Evolutionary conservation across 139 green algal genomes (phyloP).

Genomic region (Chlorella sp.): DNA sequence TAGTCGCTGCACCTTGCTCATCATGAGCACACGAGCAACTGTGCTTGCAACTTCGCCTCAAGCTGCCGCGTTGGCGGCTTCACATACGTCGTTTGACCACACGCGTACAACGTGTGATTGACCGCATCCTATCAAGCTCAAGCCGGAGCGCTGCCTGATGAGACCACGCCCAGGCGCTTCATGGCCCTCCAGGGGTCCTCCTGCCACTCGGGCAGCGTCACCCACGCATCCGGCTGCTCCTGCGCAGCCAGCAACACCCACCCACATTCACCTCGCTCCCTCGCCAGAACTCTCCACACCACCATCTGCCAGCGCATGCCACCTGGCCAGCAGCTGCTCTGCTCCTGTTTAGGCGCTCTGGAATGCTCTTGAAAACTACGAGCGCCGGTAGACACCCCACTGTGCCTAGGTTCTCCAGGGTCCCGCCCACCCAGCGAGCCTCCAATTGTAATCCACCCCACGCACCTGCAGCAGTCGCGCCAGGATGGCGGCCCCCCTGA

Average conservation of each 20-base stretch:
- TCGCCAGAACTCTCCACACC: not conserved
- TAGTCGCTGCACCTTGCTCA: too few species aligned
- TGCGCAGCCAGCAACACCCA: not conserved
- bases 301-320: not conserved
- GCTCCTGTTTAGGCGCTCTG: not conserved
- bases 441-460: not conserved
- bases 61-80: too few species aligned
- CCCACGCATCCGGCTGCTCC: not conserved
- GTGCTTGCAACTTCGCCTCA: too few species aligned
- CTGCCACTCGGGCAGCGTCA: not conserved
- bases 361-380: not conserved
- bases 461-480: slow-evolving; percentile 73
- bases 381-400: not conserved
- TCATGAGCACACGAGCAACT: too few species aligned
- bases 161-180: not conserved
- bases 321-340: not conserved
- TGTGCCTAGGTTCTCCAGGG: too few species aligned
- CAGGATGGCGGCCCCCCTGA: slow-evolving; percentile 66
- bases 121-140: too few species aligned
- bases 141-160: too few species aligned
- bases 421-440: not conserved
- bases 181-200: not conserved
- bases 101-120: too few species aligned
- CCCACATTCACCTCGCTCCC: too few species aligned
- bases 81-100: too few species aligned